A percentile compares a stretch with the other conserved stretches of the same genome.
Evolutionary conservation across 768 basidiomycete genomes (phyloP).

Genomic region (Phylloporus arenicola): DNA sequence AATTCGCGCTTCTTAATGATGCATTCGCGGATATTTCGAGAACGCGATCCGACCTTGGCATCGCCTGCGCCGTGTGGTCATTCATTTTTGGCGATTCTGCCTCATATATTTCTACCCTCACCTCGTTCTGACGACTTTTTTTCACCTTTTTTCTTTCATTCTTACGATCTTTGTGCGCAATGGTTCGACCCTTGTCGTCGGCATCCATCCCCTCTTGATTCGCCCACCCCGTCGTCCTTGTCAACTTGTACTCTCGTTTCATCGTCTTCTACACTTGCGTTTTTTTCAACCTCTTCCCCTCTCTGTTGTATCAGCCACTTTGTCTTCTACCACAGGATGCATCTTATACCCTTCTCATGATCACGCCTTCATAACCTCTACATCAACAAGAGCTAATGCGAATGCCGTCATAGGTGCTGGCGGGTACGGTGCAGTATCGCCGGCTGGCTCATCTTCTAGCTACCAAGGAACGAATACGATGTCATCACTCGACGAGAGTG

Average conservation of each 20-base stretch:
- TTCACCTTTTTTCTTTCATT: neutral
- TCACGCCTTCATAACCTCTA: neutral
- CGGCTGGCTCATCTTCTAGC: slow-evolving; percentile 21
- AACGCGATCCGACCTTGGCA: neutral
- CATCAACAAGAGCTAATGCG: slow-evolving; percentile 9
- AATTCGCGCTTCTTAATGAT: neutral
- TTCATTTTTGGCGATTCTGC: neutral
- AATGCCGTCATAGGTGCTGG: slow-evolving; percentile 13
- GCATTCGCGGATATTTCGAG: neutral
- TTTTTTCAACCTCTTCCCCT: neutral
- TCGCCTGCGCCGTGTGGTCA: neutral
- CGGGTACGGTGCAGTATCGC: slow-evolving; percentile 15
- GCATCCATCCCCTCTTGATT: neutral
- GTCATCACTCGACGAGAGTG: slow-evolving; percentile 18
- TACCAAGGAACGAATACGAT: slow-evolving; percentile 16
- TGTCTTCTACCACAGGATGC: neutral
- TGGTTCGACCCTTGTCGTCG: slow-evolving; percentile 2
- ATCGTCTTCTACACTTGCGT: slow-evolving; percentile 4
- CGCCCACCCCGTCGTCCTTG: neutral
- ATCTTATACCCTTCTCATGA: neutral
- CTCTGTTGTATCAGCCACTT: neutral
- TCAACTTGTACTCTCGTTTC: slow-evolving; percentile 1
- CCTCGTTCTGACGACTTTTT: neutral
- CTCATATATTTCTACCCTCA: neutral
- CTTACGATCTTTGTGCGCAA: neutral